Conservation (phyloP, 2,329 filamentous ascomycete genomes). For the Trichoderma atrobrunneum region DNA sequence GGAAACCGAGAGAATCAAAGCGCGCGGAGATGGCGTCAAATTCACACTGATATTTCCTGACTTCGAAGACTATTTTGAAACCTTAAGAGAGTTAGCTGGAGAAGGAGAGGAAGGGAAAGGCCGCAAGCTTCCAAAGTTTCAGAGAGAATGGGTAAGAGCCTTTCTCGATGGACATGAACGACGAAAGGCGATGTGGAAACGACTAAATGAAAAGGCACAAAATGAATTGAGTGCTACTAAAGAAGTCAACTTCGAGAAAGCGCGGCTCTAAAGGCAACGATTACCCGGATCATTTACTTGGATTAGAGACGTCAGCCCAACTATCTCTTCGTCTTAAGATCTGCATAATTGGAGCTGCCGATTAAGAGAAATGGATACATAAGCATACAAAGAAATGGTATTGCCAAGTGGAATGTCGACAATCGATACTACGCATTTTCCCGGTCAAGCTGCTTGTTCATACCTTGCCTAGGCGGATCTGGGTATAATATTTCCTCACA, state of each 20-base stretch:
- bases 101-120: constrained; percentile 43
- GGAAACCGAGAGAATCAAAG: constrained; percentile 54
- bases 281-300: not conserved
- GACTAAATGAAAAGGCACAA: constrained; percentile 39
- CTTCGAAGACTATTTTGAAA: constrained; percentile 65
- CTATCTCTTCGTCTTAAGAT: not conserved
- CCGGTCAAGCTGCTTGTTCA: not conserved
- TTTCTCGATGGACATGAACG: constrained; percentile 56
- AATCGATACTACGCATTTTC: not conserved
- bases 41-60: constrained; percentile 59
- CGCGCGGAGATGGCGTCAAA: constrained; percentile 53
- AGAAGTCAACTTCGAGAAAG: not conserved
- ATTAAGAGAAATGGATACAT: not conserved
- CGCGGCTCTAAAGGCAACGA: not conserved
- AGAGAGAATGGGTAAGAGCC: constrained; percentile 44
- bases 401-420: not conserved
- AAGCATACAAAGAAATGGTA: not conserved
- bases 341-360: not conserved
- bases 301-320: not conserved
- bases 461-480: not conserved
- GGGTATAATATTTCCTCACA: not conserved
- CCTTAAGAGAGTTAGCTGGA: constrained; percentile 48
- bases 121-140: constrained; percentile 44
- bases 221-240: not conserved
- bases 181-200: constrained; percentile 57